Percentiles rank a stretch among this genome's conserved stretches.
Evolutionary conservation across 2,329 filamentous ascomycete species (phyloP).

Genomic region (Pseudogymnoascus sp.): DNA sequence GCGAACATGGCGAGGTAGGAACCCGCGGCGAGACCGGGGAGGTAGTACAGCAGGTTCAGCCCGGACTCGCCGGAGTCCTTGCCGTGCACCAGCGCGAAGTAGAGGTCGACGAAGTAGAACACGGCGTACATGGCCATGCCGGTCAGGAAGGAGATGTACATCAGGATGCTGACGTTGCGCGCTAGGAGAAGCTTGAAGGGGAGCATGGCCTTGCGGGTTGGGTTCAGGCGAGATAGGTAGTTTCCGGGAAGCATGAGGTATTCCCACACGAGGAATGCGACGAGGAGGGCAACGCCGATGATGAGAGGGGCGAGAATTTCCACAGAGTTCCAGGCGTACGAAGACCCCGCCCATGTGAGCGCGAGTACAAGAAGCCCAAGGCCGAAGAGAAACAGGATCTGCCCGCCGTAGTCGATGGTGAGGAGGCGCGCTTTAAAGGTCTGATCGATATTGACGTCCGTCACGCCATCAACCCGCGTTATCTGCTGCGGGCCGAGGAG

Average conservation of each 20-base stretch:
- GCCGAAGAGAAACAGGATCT: slow-evolving; percentile 42
- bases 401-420: slow-evolving; percentile 50
- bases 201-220: slow-evolving; percentile 54
- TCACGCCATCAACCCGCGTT: slow-evolving; percentile 38
- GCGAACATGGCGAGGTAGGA: slow-evolving; percentile 50
- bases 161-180: slow-evolving; percentile 53
- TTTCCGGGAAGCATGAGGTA: slow-evolving; percentile 40
- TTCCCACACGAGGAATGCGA: slow-evolving; percentile 36
- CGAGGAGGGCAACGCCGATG: slow-evolving; percentile 32
- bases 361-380: slow-evolving; percentile 36
- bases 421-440: slow-evolving; percentile 35
- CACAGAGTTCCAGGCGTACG: slow-evolving; percentile 34
- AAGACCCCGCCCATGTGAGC: slow-evolving; percentile 37
- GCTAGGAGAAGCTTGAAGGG: slow-evolving; percentile 51
- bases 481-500: slow-evolving; percentile 43
- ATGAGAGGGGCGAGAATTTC: slow-evolving; percentile 34
- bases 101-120: slow-evolving; percentile 63
- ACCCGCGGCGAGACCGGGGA: slow-evolving; percentile 54
- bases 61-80: slow-evolving; percentile 45
- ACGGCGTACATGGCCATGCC: slow-evolving; percentile 49
- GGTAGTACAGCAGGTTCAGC: slow-evolving; percentile 53
- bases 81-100: slow-evolving; percentile 56
- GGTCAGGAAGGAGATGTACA: slow-evolving; percentile 52
- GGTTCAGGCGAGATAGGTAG: slow-evolving; percentile 40
- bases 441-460: slow-evolving; percentile 28